Conservation (phyloP, 1,139 yeast species). For the Hyphopichia pseudoburtonii region DNA sequence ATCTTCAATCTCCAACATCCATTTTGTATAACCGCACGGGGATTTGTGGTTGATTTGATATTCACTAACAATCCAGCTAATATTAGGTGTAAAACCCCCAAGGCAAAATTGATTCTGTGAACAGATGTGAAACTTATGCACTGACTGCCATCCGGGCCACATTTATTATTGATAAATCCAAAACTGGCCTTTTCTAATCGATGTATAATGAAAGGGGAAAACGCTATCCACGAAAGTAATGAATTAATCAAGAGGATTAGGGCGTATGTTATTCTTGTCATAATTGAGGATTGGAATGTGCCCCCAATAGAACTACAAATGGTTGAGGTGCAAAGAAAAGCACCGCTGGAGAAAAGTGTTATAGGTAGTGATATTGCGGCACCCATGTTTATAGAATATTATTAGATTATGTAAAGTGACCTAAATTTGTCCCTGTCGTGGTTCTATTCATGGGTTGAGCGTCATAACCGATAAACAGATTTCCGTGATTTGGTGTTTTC, state of each 20-base stretch:
- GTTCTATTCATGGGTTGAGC: too few species aligned
- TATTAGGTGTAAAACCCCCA: conserved; percentile 75
- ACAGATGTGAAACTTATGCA: conserved; percentile 94
- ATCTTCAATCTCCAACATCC: conserved; percentile 88
- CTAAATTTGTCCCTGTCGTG: too few species aligned
- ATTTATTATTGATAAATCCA: conserved; percentile 60
- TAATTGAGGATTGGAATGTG: conserved; percentile 63
- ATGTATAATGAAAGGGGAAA: conserved; percentile 76
- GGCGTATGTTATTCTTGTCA: conserved; percentile 79
- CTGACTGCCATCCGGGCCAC: conserved; percentile 77
- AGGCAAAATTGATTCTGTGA: conserved; percentile 84
- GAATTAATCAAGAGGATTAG: conserved; percentile 74
- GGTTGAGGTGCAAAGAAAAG: conserved; percentile 84
- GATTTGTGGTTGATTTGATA: conserved; percentile 75
- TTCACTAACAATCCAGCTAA: conserved; percentile 69
- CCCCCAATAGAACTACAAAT: conserved; percentile 17
- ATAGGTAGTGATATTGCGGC: conserved; percentile 75
- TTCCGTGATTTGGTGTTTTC: too few species aligned
- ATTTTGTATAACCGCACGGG: conserved; percentile 82
- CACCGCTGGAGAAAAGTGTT: conserved; percentile 65
- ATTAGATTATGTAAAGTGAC: too few species aligned
- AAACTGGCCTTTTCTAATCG: conserved; percentile 74
- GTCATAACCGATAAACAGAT: too few species aligned
- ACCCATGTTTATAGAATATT: conserved; percentile 68
- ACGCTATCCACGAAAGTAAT: conserved; percentile 83